Evolutionary conservation across 768 basidiomycete genomes (phyloP), one percentile per base, ranked within the genome.

Genomic region (Saitozyma sp.): DNA sequence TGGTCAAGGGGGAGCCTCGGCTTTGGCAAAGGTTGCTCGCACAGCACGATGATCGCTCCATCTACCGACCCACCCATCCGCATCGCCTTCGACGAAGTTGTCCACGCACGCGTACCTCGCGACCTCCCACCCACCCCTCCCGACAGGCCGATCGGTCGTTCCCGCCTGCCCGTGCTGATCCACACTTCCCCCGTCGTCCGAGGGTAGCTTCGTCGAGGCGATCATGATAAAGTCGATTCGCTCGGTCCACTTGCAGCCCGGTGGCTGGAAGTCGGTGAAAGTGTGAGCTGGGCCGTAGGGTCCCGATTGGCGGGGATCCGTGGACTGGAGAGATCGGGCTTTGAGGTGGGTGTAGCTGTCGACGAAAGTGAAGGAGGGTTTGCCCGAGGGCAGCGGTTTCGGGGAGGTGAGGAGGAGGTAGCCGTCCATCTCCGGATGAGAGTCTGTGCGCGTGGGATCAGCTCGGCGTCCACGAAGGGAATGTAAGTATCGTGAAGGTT

Each of bases 341-440:
- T 43, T 43, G 50, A 74, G 65, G 41, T 71, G 49, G 3, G 55
- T 64, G 61, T 61, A 74, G 13, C 64, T 16, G 51, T 52, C 51
- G 20, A 16, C 11, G 7, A 52, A 52, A 7, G 13, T 16, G 51
- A 52, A 52, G 16, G 69, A 68, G 13, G 64, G 58, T 57, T 60
- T 61, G 39, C 64, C 63, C 14, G 59, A 62, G 8, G 65, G 69
- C 9, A 71, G 51, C 1, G 66, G 67, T 7, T 64, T 16, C 1
- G 58, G 20, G 9, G 73, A 74, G 1, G 70, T 77, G 20, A 80
- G 67, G 39, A 68, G 69, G 49, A 71, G 68, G 62, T 80, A 80
- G 3, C 78, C 80, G 13, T 63, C 58, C 65, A 80, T 79, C 20
- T 72, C 58, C 0, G 70, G 64, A 10, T 75, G 75, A 9, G 79